These are phyloP conservation scores for Trypanosoma grayi DNA, from an alignment of 208 protist species.

Conservation along the genomic window DNA sequence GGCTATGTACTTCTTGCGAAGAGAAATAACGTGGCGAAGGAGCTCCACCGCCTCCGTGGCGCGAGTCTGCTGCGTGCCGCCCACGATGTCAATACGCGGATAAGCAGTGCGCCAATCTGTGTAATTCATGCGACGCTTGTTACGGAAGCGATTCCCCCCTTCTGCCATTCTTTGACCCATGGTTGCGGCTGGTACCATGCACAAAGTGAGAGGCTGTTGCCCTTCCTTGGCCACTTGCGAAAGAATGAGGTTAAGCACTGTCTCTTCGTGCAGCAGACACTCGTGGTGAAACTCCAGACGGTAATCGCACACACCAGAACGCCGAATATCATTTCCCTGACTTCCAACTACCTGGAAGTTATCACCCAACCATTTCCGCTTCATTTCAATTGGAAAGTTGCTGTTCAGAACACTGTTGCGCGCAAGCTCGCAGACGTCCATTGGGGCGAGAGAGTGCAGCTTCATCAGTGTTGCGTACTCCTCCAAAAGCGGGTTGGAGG, in stretches of 20 bases:
- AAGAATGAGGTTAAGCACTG: constrained; percentile 71
- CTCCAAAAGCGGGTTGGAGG: constrained; percentile 75
- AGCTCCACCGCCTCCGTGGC: constrained; percentile 53
- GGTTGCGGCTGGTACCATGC: constrained; percentile 3
- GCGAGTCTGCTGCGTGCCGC: constrained; percentile 5
- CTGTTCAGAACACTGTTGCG: constrained; percentile 91
- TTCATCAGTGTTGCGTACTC: constrained; percentile 91
- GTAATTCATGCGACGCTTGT: constrained; percentile 56
- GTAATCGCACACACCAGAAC: constrained; percentile 67
- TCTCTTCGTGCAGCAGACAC: constrained; percentile 74
- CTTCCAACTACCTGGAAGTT: constrained; percentile 36
- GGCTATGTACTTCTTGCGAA: constrained; percentile 77
- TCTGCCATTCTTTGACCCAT: constrained; percentile 34
- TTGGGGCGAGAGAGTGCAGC: constrained; percentile 64
- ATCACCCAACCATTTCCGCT: constrained; percentile 76
- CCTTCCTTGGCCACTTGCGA: constrained; percentile 54
- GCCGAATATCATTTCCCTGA: constrained; percentile 61
- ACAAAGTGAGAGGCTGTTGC: constrained; percentile 16
- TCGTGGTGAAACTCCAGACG: constrained; percentile 87
- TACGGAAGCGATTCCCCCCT: constrained; percentile 44
- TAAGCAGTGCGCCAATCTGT: constrained; percentile 76
- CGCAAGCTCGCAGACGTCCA: constrained; percentile 83
- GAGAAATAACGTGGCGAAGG: constrained; percentile 58
- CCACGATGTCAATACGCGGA: constrained; percentile 76
- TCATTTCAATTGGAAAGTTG: constrained; percentile 74